Conservation (phyloP, 306 rosid genomes). For the Phaseolus lunatus region DNA sequence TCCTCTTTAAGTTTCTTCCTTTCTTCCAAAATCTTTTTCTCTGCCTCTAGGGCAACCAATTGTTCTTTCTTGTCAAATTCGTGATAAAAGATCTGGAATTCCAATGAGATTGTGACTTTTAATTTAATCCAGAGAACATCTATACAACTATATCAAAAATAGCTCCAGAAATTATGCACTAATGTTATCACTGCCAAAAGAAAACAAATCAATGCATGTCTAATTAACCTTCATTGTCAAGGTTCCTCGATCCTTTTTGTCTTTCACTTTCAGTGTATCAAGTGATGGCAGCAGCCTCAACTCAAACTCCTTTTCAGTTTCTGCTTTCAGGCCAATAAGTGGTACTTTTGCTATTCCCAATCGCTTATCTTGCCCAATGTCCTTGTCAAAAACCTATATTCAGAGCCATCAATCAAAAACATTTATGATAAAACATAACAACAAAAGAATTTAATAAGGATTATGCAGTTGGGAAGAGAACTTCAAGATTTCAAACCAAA, state of each 20-base stretch:
- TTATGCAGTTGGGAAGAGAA: not conserved
- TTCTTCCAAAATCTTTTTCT: constrained; percentile 78
- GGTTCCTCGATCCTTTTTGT: constrained; percentile 90
- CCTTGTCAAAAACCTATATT: constrained; percentile 81
- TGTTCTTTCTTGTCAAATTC: constrained; percentile 83
- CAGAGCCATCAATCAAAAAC: constrained; percentile 31
- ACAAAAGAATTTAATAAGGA: not conserved
- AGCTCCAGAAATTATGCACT: constrained; percentile 1
- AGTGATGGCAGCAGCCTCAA: constrained; percentile 85
- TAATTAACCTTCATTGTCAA: constrained; percentile 64
- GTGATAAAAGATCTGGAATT: constrained; percentile 70
- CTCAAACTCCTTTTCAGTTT: constrained; percentile 65
- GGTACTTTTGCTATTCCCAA: constrained; percentile 82
- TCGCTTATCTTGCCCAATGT: constrained; percentile 95
- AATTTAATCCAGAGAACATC: constrained; percentile 5
- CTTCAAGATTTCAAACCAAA: constrained; percentile 18
- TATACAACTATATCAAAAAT: not conserved
- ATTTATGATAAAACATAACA: constrained; percentile 20
- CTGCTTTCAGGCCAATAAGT: constrained; percentile 70
- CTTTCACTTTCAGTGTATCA: constrained; percentile 86
- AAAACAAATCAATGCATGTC: constrained; percentile 14
- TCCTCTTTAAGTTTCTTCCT: constrained; percentile 81
- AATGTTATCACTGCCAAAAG: constrained; percentile 2
- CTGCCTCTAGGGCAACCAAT: constrained; percentile 74
- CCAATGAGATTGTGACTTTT: constrained; percentile 16